These are phyloP conservation scores for Carpinus viminea DNA, from an alignment of 306 rosid species.

Conservation along the genomic window DNA sequence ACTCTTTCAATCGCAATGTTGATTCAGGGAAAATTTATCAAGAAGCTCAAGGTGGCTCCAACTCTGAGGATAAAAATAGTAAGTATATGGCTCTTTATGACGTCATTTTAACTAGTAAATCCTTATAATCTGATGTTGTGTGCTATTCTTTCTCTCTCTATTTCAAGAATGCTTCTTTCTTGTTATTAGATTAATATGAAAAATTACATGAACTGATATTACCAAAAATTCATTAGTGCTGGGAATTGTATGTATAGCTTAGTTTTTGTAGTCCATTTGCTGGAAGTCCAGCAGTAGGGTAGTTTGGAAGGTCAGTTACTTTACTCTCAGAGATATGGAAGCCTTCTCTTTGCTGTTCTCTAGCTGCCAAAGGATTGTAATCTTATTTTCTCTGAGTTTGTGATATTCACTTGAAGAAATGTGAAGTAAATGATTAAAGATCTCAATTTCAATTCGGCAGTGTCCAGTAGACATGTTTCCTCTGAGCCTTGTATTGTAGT, in stretches of 20 bases:
- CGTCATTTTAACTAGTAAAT: neutral
- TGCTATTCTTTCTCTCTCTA: neutral
- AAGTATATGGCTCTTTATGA: slow-evolving; percentile 2
- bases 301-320: slow-evolving; percentile 1
- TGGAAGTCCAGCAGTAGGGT: neutral
- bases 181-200: neutral
- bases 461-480: neutral
- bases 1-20: slow-evolving; percentile 24
- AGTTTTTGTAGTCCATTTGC: neutral
- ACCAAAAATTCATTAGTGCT: neutral
- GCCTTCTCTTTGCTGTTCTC: neutral
- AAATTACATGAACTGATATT: neutral
- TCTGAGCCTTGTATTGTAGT: neutral
- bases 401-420: neutral
- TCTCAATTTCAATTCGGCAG: neutral
- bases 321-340: neutral
- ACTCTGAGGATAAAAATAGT: slow-evolving; percentile 43
- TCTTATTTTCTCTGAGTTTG: neutral
- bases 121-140: neutral
- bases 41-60: slow-evolving; percentile 39
- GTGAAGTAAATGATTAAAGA: neutral
- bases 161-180: neutral
- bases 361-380: neutral
- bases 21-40: slow-evolving; percentile 41
- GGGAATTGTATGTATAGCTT: neutral